These are phyloP conservation scores for Irpex sp. DNA, from an alignment of 1,284 basidiomycete species.

Conservation along the genomic window DNA sequence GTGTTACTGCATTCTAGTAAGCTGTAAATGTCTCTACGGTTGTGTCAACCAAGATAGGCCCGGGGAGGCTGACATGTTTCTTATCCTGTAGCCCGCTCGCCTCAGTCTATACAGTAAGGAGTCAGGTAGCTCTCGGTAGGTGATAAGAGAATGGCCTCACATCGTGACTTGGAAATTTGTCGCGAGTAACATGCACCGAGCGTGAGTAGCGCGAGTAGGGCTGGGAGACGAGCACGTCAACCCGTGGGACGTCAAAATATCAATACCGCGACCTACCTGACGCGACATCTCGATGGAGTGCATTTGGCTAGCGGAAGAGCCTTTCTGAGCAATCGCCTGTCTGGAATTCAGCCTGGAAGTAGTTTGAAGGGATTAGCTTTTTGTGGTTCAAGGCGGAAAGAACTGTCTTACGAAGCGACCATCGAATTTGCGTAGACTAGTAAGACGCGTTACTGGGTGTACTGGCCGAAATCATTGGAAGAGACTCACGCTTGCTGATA, in stretches of 20 bases:
- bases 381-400: not conserved
- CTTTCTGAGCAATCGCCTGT: not conserved
- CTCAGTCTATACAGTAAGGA: not conserved
- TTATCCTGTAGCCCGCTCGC: not conserved
- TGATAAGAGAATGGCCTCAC: not conserved
- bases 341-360: not conserved
- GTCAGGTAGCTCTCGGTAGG: too few species aligned
- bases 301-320: not conserved
- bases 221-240: not conserved
- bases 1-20: not conserved
- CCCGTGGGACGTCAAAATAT: too few species aligned
- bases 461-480: not conserved
- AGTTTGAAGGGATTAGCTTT: not conserved
- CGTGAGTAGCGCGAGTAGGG: not conserved
- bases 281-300: not conserved
- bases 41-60: not conserved
- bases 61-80: not conserved
- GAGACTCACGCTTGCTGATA: slow-evolving; percentile 4
- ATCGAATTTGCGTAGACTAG: slow-evolving; percentile 6
- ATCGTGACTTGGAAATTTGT: not conserved
- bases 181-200: not conserved
- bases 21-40: not conserved
- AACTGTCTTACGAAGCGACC: not conserved
- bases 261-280: not conserved
- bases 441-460: not conserved